These are phyloP conservation scores for Leccinum subtestaceum DNA, from an alignment of 768 basidiomycete genomes.

Conservation along the genomic window DNA sequence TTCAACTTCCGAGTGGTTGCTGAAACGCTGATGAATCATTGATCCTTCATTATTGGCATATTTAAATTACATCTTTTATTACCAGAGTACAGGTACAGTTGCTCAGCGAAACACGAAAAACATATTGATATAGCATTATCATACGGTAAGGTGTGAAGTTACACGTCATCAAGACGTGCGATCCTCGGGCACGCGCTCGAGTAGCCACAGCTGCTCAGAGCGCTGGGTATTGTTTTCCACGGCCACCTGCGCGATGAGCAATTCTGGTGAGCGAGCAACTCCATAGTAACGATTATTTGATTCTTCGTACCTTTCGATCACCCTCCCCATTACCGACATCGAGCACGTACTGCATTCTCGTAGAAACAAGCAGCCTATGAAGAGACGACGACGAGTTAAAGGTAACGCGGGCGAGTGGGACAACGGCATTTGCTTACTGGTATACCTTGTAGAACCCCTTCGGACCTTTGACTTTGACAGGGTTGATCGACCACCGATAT, in stretches of 20 bases:
- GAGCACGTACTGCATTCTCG: background rate
- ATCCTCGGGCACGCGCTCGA: background rate
- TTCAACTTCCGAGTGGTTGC: too few relatives aligned
- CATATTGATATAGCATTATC: background rate
- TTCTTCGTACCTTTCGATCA: background rate
- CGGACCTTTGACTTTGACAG: background rate
- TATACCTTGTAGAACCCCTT: background rate
- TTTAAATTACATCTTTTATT: too few relatives aligned
- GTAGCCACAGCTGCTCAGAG: constrained; percentile 6
- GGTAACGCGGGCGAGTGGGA: background rate
- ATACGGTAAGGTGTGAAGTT: too few relatives aligned
- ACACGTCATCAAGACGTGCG: background rate
- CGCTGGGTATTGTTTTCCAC: background rate
- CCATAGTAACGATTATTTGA: background rate
- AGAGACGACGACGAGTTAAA: background rate
- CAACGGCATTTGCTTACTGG: background rate
- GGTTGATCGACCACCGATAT: constrained; percentile 4
- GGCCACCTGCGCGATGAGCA: background rate
- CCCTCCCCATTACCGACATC: background rate
- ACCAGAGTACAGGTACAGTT: too few relatives aligned
- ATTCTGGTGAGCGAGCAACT: background rate
- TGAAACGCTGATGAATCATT: too few relatives aligned
- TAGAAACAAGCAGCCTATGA: background rate
- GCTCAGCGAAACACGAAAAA: background rate
- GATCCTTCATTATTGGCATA: too few relatives aligned